These are phyloP conservation scores for Coemansia sp. DNA, from an alignment of 371 early-diverging fungal species.

Conservation along the genomic window DNA sequence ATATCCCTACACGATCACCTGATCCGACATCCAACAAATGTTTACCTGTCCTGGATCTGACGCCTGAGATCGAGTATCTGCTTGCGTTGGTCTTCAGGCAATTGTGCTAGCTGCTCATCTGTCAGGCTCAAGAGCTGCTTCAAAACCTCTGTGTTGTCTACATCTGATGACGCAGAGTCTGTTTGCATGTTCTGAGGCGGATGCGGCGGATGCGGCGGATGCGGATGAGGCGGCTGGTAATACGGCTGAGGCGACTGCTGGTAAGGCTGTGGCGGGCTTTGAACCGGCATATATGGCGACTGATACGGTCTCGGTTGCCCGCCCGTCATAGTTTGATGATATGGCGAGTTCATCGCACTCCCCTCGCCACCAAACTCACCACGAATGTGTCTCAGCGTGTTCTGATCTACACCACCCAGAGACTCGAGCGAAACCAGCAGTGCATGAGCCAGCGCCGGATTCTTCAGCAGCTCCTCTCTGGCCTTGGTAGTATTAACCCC, in stretches of 20 bases:
- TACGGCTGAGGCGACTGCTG: slow-evolving; percentile 3
- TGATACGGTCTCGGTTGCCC: not conserved
- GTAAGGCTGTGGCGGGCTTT: slow-evolving; percentile 2
- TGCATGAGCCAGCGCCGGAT: slow-evolving; percentile 63
- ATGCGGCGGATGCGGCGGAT: no score
- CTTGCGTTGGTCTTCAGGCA: slow-evolving; percentile 59
- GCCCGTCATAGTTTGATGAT: not conserved
- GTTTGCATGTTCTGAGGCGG: not conserved
- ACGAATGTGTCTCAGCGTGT: slow-evolving; percentile 3
- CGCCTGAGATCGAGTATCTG: slow-evolving; percentile 34
- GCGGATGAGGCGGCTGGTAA: no score
- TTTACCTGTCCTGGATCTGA: no score
- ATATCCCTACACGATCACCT: no score
- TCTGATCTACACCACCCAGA: slow-evolving; percentile 7
- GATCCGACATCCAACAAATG: no score
- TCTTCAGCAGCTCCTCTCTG: slow-evolving; percentile 54
- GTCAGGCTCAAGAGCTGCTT: slow-evolving; percentile 59
- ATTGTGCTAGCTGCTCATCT: slow-evolving; percentile 57
- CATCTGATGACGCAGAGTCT: not conserved
- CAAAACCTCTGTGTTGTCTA: slow-evolving; percentile 57
- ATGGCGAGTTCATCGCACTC: slow-evolving; percentile 15
- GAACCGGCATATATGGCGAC: slow-evolving; percentile 2
- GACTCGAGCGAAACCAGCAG: slow-evolving; percentile 53
- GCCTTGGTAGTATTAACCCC: slow-evolving; percentile 55
- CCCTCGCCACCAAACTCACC: slow-evolving; percentile 43